A percentile compares a stretch with the other conserved stretches of the same genome.
phyloP scores from a whole-genome alignment of 129 eudicot genomes.

The Ambrosia trifida region DNA sequence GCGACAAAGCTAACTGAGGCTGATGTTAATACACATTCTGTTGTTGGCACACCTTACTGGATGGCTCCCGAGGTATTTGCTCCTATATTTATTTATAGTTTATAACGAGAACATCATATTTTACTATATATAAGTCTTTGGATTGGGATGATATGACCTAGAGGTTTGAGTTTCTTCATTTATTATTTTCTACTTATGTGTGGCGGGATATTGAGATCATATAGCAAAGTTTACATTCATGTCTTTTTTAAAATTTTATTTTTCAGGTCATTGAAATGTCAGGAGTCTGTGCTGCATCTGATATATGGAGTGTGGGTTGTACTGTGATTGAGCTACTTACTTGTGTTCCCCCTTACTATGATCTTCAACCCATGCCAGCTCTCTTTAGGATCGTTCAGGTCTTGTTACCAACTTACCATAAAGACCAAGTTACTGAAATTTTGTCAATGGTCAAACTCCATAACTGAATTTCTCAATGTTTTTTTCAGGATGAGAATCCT shows the following conservation, averaged over 20 bases:
- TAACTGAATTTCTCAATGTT: constrained; percentile 21
- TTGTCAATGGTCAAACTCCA: constrained; percentile 6
- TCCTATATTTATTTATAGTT: background rate
- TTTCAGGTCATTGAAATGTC: constrained; percentile 99
- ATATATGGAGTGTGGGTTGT: constrained; percentile 99
- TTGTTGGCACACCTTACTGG: constrained; percentile 99
- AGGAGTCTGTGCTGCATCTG: constrained; percentile 99
- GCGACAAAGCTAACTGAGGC: constrained; percentile 97
- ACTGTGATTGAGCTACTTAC: constrained; percentile 98
- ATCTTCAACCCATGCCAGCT: constrained; percentile 99
- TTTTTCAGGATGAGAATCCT: constrained; percentile 88
- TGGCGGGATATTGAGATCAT: constrained; percentile 2
- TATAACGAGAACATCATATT: background rate
- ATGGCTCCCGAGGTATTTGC: constrained; percentile 96
- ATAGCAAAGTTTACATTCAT: background rate
- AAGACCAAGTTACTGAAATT: background rate
- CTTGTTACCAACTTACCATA: background rate
- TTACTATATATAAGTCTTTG: background rate
- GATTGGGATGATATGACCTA: background rate
- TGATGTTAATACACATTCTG: constrained; percentile 93
- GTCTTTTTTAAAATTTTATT: constrained; percentile 3
- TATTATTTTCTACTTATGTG: background rate
- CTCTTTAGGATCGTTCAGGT: constrained; percentile 97
- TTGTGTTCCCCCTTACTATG: constrained; percentile 95
- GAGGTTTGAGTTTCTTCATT: background rate